phyloP scores from a whole-genome alignment of 371 early-diverging fungal genomes.

The Smittium culicis region DNA sequence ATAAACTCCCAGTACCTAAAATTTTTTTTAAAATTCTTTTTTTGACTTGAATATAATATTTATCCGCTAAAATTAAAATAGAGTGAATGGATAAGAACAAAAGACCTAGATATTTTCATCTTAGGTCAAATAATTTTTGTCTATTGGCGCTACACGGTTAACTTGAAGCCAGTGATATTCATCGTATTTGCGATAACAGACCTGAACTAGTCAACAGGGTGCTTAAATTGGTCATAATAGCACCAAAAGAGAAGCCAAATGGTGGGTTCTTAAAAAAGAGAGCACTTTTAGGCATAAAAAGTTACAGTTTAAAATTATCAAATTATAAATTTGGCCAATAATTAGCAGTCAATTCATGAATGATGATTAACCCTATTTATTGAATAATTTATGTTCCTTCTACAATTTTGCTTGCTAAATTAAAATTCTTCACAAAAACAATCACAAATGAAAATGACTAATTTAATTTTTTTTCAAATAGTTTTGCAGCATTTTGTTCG shows the following conservation, averaged over 20 bases:
- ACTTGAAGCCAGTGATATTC: neutral
- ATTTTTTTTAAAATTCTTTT: neutral
- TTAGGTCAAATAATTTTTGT: neutral
- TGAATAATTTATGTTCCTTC: too few relatives aligned
- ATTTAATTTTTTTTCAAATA: too few relatives aligned
- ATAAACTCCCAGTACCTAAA: neutral
- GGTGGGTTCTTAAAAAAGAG: neutral
- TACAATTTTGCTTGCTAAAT: too few relatives aligned
- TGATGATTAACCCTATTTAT: too few relatives aligned
- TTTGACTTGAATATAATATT: neutral
- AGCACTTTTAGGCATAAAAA: neutral
- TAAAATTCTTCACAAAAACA: too few relatives aligned
- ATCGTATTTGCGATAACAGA: neutral
- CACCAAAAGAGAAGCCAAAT: neutral
- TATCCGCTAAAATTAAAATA: neutral
- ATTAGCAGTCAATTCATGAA: too few relatives aligned
- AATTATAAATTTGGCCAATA: too few relatives aligned
- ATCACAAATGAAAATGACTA: too few relatives aligned
- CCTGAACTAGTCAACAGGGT: neutral
- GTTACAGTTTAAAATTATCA: too few relatives aligned
- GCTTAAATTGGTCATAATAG: neutral
- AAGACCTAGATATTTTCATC: neutral
- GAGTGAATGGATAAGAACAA: neutral
- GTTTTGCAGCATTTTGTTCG: too few relatives aligned
- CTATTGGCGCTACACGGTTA: neutral